Conservation (phyloP, 23 red algal species). For the Rhodosorus marinus region DNA sequence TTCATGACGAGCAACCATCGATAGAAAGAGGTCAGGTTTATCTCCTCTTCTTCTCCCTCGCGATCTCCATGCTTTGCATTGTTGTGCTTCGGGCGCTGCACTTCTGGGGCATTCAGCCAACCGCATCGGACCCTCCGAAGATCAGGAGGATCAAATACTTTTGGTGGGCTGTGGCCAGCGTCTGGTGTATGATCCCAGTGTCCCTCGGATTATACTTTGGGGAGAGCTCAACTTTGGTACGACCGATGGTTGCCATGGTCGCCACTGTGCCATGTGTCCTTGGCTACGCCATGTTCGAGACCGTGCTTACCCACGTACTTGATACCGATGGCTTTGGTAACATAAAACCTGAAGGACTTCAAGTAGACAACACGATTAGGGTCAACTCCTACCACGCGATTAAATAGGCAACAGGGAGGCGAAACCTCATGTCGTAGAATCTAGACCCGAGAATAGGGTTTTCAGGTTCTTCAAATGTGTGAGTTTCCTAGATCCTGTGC, state of each 20-base stretch:
- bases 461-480: no score
- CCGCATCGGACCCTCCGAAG: not conserved
- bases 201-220: not conserved
- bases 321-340: no score
- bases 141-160: not conserved
- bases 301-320: not conserved
- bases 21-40: not conserved
- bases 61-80: not conserved
- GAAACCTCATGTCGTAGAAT: no score
- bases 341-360: no score
- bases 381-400: no score
- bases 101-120: not conserved
- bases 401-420: no score
- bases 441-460: no score
- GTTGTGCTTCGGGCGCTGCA: not conserved
- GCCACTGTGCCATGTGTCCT: not conserved
- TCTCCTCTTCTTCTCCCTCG: not conserved
- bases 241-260: not conserved
- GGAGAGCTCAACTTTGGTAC: no score
- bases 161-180: not conserved
- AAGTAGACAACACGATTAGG: no score
- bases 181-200: not conserved
- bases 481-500: no score
- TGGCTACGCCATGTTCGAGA: not conserved
- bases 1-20: not conserved